phyloP scores from a whole-genome alignment of 2,329 filamentous ascomycete species.

The Phialophora tarda region DNA sequence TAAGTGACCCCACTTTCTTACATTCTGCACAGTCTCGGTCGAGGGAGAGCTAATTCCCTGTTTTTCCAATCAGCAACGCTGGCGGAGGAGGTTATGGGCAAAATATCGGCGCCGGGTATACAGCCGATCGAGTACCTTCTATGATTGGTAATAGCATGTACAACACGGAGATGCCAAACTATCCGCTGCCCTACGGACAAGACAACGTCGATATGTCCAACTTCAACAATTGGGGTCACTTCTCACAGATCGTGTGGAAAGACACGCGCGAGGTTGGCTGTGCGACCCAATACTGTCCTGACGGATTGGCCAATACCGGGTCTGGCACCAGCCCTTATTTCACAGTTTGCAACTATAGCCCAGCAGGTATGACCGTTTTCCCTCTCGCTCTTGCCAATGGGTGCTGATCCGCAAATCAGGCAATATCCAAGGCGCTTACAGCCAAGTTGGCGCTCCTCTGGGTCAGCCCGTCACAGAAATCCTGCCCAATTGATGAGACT shows the following conservation, averaged over 20 bases:
- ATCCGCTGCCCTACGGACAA: slow-evolving; percentile 63
- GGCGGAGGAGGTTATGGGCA: slow-evolving; percentile 76
- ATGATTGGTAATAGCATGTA: slow-evolving; percentile 86
- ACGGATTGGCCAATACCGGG: slow-evolving; percentile 47
- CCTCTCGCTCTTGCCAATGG: neutral
- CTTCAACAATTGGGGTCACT: slow-evolving; percentile 74
- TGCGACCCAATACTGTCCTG: slow-evolving; percentile 54
- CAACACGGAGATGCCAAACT: slow-evolving; percentile 71
- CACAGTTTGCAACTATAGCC: slow-evolving; percentile 87
- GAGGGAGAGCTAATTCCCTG: neutral
- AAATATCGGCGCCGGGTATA: slow-evolving; percentile 78
- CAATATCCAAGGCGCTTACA: slow-evolving; percentile 63
- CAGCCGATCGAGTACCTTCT: slow-evolving; percentile 62
- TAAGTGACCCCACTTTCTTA: slow-evolving; percentile 53
- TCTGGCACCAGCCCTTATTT: slow-evolving; percentile 60
- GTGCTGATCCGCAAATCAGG: slow-evolving; percentile 50
- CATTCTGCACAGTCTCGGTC: neutral
- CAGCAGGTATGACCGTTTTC: slow-evolving; percentile 47
- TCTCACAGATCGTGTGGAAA: slow-evolving; percentile 76
- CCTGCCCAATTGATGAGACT: slow-evolving; percentile 4
- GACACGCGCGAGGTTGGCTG: slow-evolving; percentile 68
- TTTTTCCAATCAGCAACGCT: slow-evolving; percentile 11
- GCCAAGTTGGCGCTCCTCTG: slow-evolving; percentile 56
- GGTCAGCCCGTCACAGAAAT: slow-evolving; percentile 46
- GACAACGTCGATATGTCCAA: slow-evolving; percentile 62